A percentile compares a stretch with the other conserved stretches of the same genome.
Evolutionary conservation across 2,329 filamentous ascomycete genomes (phyloP).

Genomic region (Fusarium fujikuroi): DNA sequence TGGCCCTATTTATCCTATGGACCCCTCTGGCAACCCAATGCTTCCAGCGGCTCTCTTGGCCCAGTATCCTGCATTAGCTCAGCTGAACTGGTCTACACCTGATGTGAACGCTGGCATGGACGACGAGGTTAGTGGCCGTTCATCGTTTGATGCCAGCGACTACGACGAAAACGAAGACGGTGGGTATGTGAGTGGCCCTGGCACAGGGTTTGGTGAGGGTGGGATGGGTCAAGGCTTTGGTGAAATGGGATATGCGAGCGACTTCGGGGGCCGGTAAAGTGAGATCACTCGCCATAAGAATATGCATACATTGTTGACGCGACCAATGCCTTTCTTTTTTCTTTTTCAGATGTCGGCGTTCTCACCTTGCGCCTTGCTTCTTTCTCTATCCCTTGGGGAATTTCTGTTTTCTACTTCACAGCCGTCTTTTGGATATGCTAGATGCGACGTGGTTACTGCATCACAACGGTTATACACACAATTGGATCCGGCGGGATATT

Average conservation of each 20-base stretch:
- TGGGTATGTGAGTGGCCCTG: conserved; percentile 72
- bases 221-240: conserved; percentile 65
- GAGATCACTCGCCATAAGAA: neutral
- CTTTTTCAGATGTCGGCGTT: conserved; percentile 24
- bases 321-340: conserved; percentile 15
- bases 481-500: conserved; percentile 12
- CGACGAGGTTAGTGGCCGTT: conserved; percentile 80
- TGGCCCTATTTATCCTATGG: conserved; percentile 65
- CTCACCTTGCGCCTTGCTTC: neutral
- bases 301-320: conserved; percentile 6
- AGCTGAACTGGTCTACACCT: conserved; percentile 79
- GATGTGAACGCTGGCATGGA: conserved; percentile 78
- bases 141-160: conserved; percentile 84
- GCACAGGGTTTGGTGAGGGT: conserved; percentile 68
- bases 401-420: conserved; percentile 14
- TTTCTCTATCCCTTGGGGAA: neutral
- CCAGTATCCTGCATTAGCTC: conserved; percentile 93
- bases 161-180: conserved; percentile 79
- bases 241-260: conserved; percentile 46
- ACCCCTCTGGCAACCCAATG: conserved; percentile 67
- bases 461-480: conserved; percentile 17
- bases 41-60: conserved; percentile 89
- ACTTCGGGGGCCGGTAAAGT: conserved; percentile 43
- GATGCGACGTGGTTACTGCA: conserved; percentile 26
- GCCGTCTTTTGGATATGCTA: conserved; percentile 22